Conservation (phyloP, 768 basidiomycete species). For the Astraeus odoratus region DNA sequence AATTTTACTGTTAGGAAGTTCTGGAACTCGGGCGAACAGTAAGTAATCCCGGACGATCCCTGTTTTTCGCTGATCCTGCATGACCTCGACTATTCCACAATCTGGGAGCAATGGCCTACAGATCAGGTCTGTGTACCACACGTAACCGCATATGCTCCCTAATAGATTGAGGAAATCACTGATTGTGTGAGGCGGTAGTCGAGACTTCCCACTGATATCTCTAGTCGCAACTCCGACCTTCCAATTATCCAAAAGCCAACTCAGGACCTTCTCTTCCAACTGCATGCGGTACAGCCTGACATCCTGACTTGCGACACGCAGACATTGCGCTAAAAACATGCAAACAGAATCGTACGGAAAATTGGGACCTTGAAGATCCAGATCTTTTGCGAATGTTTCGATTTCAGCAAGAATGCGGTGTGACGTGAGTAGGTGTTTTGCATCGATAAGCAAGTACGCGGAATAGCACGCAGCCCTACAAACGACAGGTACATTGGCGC, state of each 20-base stretch:
- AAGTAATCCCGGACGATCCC: conserved; percentile 64
- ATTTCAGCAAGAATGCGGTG: conserved; percentile 65
- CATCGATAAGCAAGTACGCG: conserved; percentile 49
- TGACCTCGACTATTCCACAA: conserved; percentile 52
- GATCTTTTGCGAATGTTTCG: conserved; percentile 69
- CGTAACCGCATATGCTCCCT: conserved; percentile 54
- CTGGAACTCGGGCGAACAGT: conserved; percentile 56
- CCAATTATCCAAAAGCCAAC: conserved; percentile 79
- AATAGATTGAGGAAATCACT: conserved; percentile 60
- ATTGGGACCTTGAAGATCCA: conserved; percentile 86
- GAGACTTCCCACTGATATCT: conserved; percentile 29
- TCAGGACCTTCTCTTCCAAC: conserved; percentile 79
- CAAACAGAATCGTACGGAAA: conserved; percentile 90
- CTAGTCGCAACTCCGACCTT: conserved; percentile 34
- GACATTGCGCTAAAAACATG: conserved; percentile 62
- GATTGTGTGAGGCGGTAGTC: conserved; percentile 47
- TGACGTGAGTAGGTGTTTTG: conserved; percentile 39
- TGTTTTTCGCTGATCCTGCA: conserved; percentile 53
- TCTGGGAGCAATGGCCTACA: conserved; percentile 60
- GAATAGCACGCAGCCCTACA: conserved; percentile 78
- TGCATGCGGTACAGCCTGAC: conserved; percentile 77
- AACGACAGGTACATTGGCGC: conserved; percentile 56
- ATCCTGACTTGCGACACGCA: conserved; percentile 72
- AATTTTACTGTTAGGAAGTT: conserved; percentile 19
- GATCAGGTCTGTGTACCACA: conserved; percentile 38